Conservation (phyloP, 176 grass and related monocot genomes). For the Saccharum spontaneum region DNA sequence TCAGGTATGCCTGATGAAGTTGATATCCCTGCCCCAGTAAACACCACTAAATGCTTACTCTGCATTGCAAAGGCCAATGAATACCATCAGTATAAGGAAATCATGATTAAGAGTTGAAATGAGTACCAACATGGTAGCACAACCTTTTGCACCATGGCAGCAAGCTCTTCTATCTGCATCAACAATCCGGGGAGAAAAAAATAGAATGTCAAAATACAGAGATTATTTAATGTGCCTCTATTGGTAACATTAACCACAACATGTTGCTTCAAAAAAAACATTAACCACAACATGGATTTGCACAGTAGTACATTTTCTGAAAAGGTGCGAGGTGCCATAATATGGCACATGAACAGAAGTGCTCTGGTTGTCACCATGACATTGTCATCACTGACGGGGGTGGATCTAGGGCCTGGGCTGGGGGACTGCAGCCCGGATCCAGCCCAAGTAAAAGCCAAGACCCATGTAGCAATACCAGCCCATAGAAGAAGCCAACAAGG, state of each 20-base stretch:
- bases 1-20: constrained; percentile 96
- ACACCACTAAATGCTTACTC: constrained; percentile 98
- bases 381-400: not conserved
- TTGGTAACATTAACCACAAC: not conserved
- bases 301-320: not conserved
- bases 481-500: too few species aligned
- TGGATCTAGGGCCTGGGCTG: too few species aligned
- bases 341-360: constrained; percentile 1
- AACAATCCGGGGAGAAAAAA: constrained; percentile 7
- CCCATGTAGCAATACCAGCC: too few species aligned
- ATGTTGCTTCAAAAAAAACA: not conserved
- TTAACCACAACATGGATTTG: constrained; percentile 12
- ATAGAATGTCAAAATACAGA: constrained; percentile 22
- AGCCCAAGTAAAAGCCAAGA: too few species aligned
- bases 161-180: constrained; percentile 93
- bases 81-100: constrained; percentile 20
- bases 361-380: not conserved
- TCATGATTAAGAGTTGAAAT: constrained; percentile 16
- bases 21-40: constrained; percentile 98
- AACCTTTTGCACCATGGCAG: constrained; percentile 81
- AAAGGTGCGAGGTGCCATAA: not conserved
- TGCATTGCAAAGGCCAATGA: constrained; percentile 41
- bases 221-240: not conserved
- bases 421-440: too few species aligned
- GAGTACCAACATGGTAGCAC: constrained; percentile 1